Conservation (phyloP, 805 yeast genomes). For the Yamadazyma ubonensis region DNA sequence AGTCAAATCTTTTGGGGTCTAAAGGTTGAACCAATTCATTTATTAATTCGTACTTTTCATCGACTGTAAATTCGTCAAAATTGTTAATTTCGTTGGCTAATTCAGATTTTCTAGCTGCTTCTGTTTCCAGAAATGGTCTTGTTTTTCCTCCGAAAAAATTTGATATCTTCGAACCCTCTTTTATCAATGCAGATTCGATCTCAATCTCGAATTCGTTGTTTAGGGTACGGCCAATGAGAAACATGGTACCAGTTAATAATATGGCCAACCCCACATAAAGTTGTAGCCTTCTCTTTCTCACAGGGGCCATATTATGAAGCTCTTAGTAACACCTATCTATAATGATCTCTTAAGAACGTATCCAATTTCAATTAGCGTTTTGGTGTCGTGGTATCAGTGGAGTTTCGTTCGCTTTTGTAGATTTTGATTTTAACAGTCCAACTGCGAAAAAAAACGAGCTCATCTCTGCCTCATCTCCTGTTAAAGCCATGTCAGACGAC, state of each 20-base stretch:
- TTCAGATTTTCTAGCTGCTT: conserved; percentile 14
- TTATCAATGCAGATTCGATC: conserved; percentile 12
- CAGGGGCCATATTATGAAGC: background rate
- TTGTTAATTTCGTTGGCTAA: conserved; percentile 13
- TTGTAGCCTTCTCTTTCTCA: conserved; percentile 3
- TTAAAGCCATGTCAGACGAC: conserved; percentile 15
- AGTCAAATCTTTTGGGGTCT: conserved; percentile 19
- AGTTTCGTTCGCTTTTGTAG: too few relatives aligned
- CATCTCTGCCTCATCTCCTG: conserved; percentile 14
- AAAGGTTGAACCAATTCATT: conserved; percentile 9
- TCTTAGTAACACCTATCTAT: too few relatives aligned
- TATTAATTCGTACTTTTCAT: conserved; percentile 9
- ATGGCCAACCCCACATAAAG: conserved; percentile 1
- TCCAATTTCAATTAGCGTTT: too few relatives aligned
- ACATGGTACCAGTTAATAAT: background rate
- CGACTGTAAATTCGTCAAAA: conserved; percentile 8
- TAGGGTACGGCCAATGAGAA: conserved; percentile 1
- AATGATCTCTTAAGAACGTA: too few relatives aligned
- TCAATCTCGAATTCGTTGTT: conserved; percentile 14
- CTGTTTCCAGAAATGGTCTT: conserved; percentile 16
- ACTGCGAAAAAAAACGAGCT: conserved; percentile 4
- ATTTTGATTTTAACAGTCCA: background rate
- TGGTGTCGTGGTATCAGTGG: too few relatives aligned
- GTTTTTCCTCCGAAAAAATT: conserved; percentile 11
- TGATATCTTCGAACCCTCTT: conserved; percentile 5